phyloP scores from a whole-genome alignment of 2,329 filamentous ascomycete species.

The Alternaria incomplexa region DNA sequence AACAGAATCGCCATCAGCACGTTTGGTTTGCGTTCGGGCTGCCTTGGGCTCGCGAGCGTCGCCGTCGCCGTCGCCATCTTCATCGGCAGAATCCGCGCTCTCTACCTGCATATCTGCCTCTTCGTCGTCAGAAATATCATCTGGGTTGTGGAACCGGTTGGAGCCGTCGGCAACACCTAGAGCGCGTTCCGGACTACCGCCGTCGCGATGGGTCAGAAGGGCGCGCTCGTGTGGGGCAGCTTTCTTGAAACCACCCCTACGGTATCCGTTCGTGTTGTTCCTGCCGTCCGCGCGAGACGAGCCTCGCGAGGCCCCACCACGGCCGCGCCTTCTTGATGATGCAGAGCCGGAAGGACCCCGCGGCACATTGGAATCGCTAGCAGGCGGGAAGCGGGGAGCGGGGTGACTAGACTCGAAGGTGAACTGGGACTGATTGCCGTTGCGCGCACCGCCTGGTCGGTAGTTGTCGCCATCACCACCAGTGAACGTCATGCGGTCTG shows the following conservation, averaged over 20 bases:
- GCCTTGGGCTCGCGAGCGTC: constrained; percentile 30
- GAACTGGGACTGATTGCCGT: constrained; percentile 35
- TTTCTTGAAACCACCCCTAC: constrained; percentile 28
- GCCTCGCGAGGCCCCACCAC: constrained; percentile 25
- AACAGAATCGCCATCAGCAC: constrained; percentile 42
- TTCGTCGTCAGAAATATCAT: constrained; percentile 50
- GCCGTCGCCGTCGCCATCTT: constrained; percentile 3
- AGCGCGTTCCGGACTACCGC: constrained; percentile 53
- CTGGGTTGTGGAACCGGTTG: constrained; percentile 49
- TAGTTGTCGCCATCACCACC: constrained; percentile 36
- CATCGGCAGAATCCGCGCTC: constrained; percentile 31
- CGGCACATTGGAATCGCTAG: constrained; percentile 28
- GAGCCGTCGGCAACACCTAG: constrained; percentile 51
- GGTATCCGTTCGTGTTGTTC: constrained; percentile 21
- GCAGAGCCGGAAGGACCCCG: constrained; percentile 14
- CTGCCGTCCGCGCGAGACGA: constrained; percentile 20
- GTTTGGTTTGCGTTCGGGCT: constrained; percentile 22
- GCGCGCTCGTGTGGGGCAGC: constrained; percentile 52
- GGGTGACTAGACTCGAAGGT: constrained; percentile 40
- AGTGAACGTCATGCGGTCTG: constrained; percentile 40
- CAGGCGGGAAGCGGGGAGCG: constrained; percentile 39
- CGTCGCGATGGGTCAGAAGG: constrained; percentile 51
- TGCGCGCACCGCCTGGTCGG: constrained; percentile 25
- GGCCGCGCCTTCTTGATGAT: constrained; percentile 20
- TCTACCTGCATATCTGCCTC: constrained; percentile 42